These are phyloP conservation scores for Guyanaporus albipodus DNA, from an alignment of 768 basidiomycete genomes.

Conservation along the genomic window DNA sequence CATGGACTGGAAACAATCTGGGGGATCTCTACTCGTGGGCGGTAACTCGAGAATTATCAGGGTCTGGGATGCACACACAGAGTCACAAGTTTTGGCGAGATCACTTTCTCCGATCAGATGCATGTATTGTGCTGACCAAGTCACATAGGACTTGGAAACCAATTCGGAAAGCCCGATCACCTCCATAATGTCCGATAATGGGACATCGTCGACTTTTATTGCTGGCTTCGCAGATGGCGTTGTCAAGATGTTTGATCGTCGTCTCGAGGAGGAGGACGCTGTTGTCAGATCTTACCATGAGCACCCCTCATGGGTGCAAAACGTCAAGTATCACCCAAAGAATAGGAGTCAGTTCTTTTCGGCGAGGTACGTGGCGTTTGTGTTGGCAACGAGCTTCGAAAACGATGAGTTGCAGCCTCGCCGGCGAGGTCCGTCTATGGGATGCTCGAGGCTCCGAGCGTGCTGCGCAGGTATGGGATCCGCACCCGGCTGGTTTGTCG, in stretches of 20 bases:
- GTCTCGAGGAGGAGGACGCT: conserved; percentile 79
- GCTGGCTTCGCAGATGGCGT: conserved; percentile 92
- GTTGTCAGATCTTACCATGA: conserved; percentile 73
- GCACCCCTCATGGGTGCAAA: conserved; percentile 89
- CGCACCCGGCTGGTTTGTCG: conserved; percentile 69
- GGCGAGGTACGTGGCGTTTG: conserved; percentile 58
- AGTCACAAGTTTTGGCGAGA: conserved; percentile 68
- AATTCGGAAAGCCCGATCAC: conserved; percentile 90
- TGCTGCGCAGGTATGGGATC: conserved; percentile 58
- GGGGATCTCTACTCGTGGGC: conserved; percentile 81
- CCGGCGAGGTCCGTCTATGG: conserved; percentile 90
- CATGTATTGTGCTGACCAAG: not conserved
- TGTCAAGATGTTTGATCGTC: conserved; percentile 86
- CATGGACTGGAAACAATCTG: conserved; percentile 89
- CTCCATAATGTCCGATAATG: conserved; percentile 72
- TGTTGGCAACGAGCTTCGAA: not conserved
- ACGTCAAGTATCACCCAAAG: conserved; percentile 78
- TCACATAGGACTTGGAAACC: conserved; percentile 76
- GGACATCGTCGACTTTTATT: conserved; percentile 73
- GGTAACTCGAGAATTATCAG: conserved; percentile 88
- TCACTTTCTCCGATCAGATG: not conserved
- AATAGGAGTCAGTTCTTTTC: conserved; percentile 71
- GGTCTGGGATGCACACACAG: conserved; percentile 94
- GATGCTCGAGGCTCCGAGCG: conserved; percentile 68
- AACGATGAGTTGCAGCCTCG: conserved; percentile 50